These are phyloP conservation scores for Exophiala lecanii-corni DNA, from an alignment of 2,329 filamentous ascomycete species.

Conservation along the genomic window DNA sequence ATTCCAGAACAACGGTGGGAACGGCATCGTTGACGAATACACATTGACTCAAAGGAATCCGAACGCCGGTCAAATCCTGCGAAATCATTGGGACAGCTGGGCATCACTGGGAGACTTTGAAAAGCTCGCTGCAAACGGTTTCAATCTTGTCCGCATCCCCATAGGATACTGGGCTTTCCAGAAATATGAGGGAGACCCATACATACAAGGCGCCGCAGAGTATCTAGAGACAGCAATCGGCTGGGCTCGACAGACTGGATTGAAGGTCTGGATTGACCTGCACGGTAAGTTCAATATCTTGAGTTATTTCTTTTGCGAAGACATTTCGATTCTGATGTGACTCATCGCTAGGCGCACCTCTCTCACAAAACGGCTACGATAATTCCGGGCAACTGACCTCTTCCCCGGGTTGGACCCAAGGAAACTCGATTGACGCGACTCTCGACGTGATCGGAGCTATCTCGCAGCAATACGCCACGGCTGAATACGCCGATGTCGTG, in stretches of 20 bases:
- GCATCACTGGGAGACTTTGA: conserved; percentile 53
- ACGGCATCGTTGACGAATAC: conserved; percentile 55
- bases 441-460: conserved; percentile 55
- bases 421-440: conserved; percentile 34
- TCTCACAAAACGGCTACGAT: conserved; percentile 64
- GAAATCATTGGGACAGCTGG: conserved; percentile 56
- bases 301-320: too few species aligned
- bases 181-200: conserved; percentile 53
- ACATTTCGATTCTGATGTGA: too few species aligned
- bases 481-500: conserved; percentile 54
- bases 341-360: conserved; percentile 50
- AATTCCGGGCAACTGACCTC: conserved; percentile 52
- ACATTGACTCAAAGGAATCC: conserved; percentile 49
- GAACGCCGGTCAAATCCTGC: conserved; percentile 45
- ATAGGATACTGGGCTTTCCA: conserved; percentile 62
- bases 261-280: conserved; percentile 64
- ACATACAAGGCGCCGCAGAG: conserved; percentile 57
- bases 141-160: conserved; percentile 63
- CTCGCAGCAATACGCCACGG: conserved; percentile 52
- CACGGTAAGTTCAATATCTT: conserved; percentile 58
- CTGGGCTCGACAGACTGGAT: conserved; percentile 54
- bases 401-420: conserved; percentile 33
- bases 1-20: conserved; percentile 47
- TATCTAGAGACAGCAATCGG: conserved; percentile 54
- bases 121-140: conserved; percentile 44